Evolutionary conservation across 352 stramenopile genomes (phyloP).

Genomic region (Pelagophyceae sp.): DNA sequence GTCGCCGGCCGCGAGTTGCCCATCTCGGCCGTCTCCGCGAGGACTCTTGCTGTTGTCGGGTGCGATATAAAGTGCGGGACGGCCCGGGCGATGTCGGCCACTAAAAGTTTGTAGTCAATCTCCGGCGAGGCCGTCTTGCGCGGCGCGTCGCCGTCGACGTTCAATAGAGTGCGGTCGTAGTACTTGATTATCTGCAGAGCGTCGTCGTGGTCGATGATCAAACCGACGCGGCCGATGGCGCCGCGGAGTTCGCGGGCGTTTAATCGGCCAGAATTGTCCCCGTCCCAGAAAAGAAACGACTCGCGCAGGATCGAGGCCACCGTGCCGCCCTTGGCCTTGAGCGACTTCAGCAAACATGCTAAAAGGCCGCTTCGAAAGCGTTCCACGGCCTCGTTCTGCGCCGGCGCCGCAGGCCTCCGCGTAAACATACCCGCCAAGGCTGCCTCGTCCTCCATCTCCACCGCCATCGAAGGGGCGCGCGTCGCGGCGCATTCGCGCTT

Average conservation of each 20-base stretch:
- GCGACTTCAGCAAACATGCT: not conserved
- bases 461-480: not conserved
- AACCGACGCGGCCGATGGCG: not conserved
- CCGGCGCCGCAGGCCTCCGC: not conserved
- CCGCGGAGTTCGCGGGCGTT: constrained; percentile 12
- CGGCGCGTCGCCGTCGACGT: not conserved
- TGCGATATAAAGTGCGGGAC: constrained; percentile 11
- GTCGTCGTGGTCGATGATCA: not conserved
- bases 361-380: not conserved
- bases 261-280: constrained; percentile 5
- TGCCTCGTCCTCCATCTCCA: not conserved
- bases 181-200: not conserved
- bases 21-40: not conserved
- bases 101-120: constrained; percentile 15
- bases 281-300: constrained; percentile 21
- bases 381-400: constrained; percentile 2
- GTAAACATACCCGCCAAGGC: not conserved
- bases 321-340: constrained; percentile 1
- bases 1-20: not conserved
- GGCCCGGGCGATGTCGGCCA: not conserved
- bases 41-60: not conserved
- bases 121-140: too few relatives aligned
- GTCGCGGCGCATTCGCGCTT: not conserved
- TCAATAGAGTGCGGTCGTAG: constrained; percentile 16
- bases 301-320: constrained; percentile 4